These are phyloP conservation scores for Teratosphaeria destructans DNA, from an alignment of 2,329 filamentous ascomycete species.

Conservation along the genomic window DNA sequence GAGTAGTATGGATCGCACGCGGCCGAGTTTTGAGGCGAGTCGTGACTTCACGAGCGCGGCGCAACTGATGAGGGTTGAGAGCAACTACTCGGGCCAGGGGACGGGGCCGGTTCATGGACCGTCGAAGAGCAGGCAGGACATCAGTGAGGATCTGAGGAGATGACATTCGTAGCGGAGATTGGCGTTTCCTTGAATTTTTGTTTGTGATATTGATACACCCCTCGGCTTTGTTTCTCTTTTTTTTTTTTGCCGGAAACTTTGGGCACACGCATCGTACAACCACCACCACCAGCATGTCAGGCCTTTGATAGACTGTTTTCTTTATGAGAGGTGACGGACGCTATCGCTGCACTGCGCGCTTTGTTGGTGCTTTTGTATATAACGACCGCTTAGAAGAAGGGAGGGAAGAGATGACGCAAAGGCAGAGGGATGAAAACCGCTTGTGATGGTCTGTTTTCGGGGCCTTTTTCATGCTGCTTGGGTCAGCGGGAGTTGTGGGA, in stretches of 20 bases:
- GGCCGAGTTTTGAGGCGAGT: slow-evolving; percentile 75
- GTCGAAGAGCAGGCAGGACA: slow-evolving; percentile 5
- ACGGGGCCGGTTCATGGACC: neutral
- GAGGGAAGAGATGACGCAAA: neutral
- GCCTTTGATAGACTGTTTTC: neutral
- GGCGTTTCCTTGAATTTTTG: neutral
- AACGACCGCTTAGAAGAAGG: neutral
- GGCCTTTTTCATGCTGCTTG: neutral
- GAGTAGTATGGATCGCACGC: slow-evolving; percentile 74
- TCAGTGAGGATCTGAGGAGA: slow-evolving; percentile 7
- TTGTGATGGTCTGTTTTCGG: neutral
- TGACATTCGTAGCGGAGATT: neutral
- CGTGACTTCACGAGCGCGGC: slow-evolving; percentile 88
- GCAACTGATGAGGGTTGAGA: slow-evolving; percentile 70
- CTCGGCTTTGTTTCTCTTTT: neutral
- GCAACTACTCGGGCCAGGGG: slow-evolving; percentile 11
- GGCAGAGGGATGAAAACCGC: neutral
- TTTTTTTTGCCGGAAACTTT: too few species aligned
- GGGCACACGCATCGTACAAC: too few species aligned
- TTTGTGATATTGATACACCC: neutral
- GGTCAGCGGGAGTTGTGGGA: neutral
- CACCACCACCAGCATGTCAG: neutral
- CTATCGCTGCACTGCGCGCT: neutral
- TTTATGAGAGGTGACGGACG: neutral
- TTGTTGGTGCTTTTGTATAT: neutral